These are phyloP conservation scores for Graphiopsis chlorocephala DNA, from an alignment of 2,329 filamentous ascomycete species.

Conservation along the genomic window DNA sequence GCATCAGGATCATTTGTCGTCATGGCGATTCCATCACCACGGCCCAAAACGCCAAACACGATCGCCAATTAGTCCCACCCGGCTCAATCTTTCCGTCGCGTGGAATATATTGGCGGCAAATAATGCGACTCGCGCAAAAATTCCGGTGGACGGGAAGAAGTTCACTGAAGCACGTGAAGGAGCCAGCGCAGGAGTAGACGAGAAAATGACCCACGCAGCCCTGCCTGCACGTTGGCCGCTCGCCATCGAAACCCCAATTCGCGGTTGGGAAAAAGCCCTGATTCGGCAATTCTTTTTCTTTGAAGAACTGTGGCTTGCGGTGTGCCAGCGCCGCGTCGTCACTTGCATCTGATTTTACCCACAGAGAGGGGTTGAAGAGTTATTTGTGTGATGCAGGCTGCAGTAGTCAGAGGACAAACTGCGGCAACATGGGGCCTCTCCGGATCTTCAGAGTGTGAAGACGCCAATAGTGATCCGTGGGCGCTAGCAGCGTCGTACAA, in stretches of 20 bases:
- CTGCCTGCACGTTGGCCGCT: not conserved
- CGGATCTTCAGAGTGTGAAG: slow-evolving; percentile 13
- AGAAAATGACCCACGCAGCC: not conserved
- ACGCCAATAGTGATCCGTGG: slow-evolving; percentile 1
- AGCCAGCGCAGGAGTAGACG: not conserved
- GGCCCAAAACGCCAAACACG: not conserved
- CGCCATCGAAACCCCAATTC: not conserved
- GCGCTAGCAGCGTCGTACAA: not conserved
- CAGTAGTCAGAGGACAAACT: slow-evolving; percentile 7
- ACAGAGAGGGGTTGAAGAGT: not conserved
- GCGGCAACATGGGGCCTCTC: slow-evolving; percentile 12
- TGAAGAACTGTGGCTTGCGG: not conserved
- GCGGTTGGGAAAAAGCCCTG: not conserved
- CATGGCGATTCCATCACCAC: not conserved
- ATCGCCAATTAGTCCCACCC: not conserved
- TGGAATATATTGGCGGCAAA: not conserved
- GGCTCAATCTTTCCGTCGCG: not conserved
- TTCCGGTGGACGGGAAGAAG: not conserved
- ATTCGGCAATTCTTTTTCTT: not conserved
- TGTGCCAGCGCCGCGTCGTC: slow-evolving; percentile 1
- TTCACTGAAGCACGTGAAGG: not conserved
- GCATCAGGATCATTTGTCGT: not conserved
- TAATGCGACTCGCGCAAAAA: not conserved
- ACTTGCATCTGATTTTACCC: not conserved
- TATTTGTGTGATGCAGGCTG: slow-evolving; percentile 5